Base-by-base conservation (phyloP, 306 rosid species). In the Luffa acutangula region DNA sequence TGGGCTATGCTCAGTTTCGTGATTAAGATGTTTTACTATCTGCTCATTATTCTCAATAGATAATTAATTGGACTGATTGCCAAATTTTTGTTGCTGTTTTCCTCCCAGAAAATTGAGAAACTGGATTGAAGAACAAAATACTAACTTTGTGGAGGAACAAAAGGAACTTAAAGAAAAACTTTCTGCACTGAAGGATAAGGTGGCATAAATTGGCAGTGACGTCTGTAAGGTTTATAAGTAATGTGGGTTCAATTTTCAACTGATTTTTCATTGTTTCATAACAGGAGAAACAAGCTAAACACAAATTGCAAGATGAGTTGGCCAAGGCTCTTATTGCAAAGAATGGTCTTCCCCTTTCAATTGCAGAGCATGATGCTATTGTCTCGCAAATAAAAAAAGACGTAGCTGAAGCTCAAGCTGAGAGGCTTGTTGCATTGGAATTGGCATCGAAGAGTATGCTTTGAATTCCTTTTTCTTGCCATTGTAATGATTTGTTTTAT, bases 341-440 rank as follows among this genome's bases (percentile, higher is more conserved):
- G 7, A 85, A 82, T 53, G 87, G 72, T 33, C 59, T 75, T 51
- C 79, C 82, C 53, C 80, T 83, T 46, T 67, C 87, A 49, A 65
- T 76, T 73, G 73, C 63, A 36, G 84, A 87, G 78, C 82, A 69
- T 36, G 84, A 83, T 58, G 86, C 82, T 57, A 10, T 83, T 57
- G 87, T 80, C 78, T 52, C 76, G 46, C 74, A 83, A 80, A 82
- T 95, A 71, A 86, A 84, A 85, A 83, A 43, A 72, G 88, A 89
- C 9, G 84, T 76, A 41, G 96, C 85, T 84, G 73, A 82, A 78
- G 97, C 87, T 56, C 92, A 88, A 48, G 85, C 86, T 41, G 86
- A 87, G 83, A 59, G 85, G 81, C 82, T 89, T 21, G 85, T 83
- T 49, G 89, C 86, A 74, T 81, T 78, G 85, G 84, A 81, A 70